Base-by-base conservation (phyloP, 2,329 filamentous ascomycete genomes). In the Xylariaceae sp. region DNA sequence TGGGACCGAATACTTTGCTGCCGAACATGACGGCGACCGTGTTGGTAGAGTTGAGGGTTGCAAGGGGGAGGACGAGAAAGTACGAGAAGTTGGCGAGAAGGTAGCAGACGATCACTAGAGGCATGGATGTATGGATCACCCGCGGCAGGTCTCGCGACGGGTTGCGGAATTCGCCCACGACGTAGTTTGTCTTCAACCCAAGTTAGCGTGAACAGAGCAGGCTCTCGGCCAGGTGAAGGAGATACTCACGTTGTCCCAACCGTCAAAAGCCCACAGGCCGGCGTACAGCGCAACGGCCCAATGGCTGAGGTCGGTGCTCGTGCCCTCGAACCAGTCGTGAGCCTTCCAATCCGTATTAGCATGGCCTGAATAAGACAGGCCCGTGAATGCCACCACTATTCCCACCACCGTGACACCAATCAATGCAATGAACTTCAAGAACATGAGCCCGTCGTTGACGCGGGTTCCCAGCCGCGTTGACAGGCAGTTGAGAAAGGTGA, bases 1-100 rank as follows among this genome's bases (percentile, higher is more conserved):
- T 64, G 2, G 83, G 75, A 2, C 92, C 92, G 53, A 96, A 94
- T 21, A 96, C 89, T 55, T 90, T 81, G 43, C 73, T 74, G 29
- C 92, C 92, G 53, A 98, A 98, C 44, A 88, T 79, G 16, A 98
- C 90, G 11, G 89, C 92, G n/a, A 98, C 81, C 0, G 92, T 96
- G 62, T 96, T 95, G 51, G 82, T 83, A 5, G 77, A 80, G 57
- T 93, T 86, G 62, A 96, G 88, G 18, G 78, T 72, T 3, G 75
- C 72, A 32, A 83, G 65, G 1, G 92, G 89, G 1, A 98, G 75
- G 19, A 98, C 92, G 42, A 98, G 78, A 58, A 95, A 94, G 65
- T 98, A 98, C 18, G 88, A 76, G 25, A 95, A 62, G 57, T 96
- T 98, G 45, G 90, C 90, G 31, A 96, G 70, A 19, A 96, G 68